phyloP scores from a whole-genome alignment of 1,139 yeast species.

The Geotrichum bryndzae region DNA sequence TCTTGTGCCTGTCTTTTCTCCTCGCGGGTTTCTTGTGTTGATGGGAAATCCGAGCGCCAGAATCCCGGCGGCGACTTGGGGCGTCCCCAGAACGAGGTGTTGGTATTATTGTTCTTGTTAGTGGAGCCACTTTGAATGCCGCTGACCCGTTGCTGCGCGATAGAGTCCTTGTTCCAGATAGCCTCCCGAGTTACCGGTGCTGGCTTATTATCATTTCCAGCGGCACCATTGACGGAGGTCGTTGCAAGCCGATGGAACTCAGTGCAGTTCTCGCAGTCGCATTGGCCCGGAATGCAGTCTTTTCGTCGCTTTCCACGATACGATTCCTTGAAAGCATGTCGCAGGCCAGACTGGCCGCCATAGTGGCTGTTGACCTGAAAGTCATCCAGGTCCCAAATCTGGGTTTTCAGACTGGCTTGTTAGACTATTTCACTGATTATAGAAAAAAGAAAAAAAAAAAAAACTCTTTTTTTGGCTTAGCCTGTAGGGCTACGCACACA shows the following conservation, averaged over 20 bases:
- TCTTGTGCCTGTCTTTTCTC: slow-evolving; percentile 23
- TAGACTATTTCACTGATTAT: not conserved
- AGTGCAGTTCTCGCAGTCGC: not conserved
- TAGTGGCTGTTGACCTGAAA: slow-evolving; percentile 25
- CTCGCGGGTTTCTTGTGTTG: slow-evolving; percentile 28
- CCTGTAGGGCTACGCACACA: not conserved
- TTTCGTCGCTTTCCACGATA: slow-evolving; percentile 26
- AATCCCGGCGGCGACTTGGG: slow-evolving; percentile 33
- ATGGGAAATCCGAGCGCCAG: slow-evolving; percentile 33
- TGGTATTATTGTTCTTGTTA: not conserved
- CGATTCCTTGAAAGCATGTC: slow-evolving; percentile 26
- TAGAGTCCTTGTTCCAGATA: not conserved
- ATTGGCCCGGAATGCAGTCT: not conserved
- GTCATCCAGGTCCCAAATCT: slow-evolving; percentile 26
- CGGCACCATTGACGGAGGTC: not conserved
- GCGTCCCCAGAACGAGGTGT: slow-evolving; percentile 25
- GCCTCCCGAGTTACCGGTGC: not conserved
- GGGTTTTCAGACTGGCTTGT: slow-evolving; percentile 9
- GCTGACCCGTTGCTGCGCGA: not conserved
- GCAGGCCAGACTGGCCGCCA: slow-evolving; percentile 20
- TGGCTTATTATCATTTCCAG: not conserved
- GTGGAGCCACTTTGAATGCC: not conserved
- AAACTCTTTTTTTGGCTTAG: not conserved
- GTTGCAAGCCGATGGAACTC: not conserved
- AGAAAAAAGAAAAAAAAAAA: not conserved